Percentiles rank a stretch among this genome's conserved stretches.
These are phyloP conservation scores for Sphaerulina populicola DNA, from an alignment of 2,329 filamentous ascomycete species.

Conservation along the genomic window DNA sequence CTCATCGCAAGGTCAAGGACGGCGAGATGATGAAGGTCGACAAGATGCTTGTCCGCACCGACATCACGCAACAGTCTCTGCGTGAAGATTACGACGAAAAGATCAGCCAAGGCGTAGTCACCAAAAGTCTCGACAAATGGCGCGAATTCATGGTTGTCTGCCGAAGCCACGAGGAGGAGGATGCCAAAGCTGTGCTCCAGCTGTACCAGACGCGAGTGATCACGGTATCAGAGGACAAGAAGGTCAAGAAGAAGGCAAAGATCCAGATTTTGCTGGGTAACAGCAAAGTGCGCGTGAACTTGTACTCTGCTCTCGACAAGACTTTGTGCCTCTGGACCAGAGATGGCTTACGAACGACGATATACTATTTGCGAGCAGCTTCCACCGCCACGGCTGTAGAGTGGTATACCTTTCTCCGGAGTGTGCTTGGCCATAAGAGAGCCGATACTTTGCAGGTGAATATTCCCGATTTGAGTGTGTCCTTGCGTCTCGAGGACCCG, in stretches of 20 bases:
- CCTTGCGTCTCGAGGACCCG: conserved; percentile 51
- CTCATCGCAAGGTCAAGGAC: conserved; percentile 38
- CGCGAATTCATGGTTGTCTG: conserved; percentile 56
- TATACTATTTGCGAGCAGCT: conserved; percentile 55
- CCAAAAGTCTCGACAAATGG: conserved; percentile 55
- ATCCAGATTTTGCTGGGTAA: conserved; percentile 51
- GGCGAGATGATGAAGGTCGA: conserved; percentile 60
- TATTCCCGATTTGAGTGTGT: conserved; percentile 55
- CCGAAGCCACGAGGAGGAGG: conserved; percentile 48
- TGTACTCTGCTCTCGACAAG: conserved; percentile 60
- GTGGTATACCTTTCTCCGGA: conserved; percentile 59
- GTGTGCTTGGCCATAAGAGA: conserved; percentile 51
- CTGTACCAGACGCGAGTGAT: conserved; percentile 44
- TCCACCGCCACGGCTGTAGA: conserved; percentile 56
- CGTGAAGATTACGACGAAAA: conserved; percentile 58
- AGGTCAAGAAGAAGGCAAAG: conserved; percentile 47
- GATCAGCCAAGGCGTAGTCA: conserved; percentile 51
- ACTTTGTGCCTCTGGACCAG: conserved; percentile 56
- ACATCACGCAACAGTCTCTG: conserved; percentile 42
- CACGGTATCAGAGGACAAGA: conserved; percentile 43
- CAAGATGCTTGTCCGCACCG: conserved; percentile 58
- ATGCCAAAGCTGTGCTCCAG: conserved; percentile 36
- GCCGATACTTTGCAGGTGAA: conserved; percentile 51
- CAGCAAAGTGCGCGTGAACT: conserved; percentile 49
- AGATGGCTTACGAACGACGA: conserved; percentile 46